Conservation (phyloP, 2,329 filamentous ascomycete genomes). For the Alternaria arborescens region DNA sequence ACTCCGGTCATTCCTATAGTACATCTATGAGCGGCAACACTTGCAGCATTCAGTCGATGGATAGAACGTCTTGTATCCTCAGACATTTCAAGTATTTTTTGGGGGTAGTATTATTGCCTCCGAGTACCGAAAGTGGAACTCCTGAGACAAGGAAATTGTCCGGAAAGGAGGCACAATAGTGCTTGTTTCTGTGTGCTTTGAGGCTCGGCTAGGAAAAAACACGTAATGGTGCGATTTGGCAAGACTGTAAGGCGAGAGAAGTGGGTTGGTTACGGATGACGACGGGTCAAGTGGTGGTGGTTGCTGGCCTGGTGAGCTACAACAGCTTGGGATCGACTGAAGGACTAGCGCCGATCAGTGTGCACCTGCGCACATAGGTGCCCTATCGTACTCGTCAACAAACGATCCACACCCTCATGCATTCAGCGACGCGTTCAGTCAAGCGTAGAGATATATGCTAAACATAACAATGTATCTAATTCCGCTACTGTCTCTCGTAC, state of each 20-base stretch:
- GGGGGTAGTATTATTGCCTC: not conserved
- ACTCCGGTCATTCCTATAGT: not conserved
- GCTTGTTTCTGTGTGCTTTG: not conserved
- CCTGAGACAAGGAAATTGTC: not conserved
- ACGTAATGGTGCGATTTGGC: conserved; percentile 10
- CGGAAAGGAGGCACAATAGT: not conserved
- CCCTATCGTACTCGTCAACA: conserved; percentile 8
- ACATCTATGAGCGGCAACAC: not conserved
- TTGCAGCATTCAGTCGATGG: not conserved
- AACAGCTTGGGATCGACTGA: conserved; percentile 5
- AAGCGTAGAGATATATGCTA: conserved; percentile 10
- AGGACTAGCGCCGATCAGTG: conserved; percentile 15
- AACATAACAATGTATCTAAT: conserved; percentile 9
- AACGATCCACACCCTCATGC: conserved; percentile 8
- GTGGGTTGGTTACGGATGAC: conserved; percentile 5
- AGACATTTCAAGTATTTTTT: not conserved
- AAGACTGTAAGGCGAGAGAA: conserved; percentile 9
- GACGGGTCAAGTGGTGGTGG: conserved; percentile 6
- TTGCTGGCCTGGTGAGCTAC: conserved; percentile 12
- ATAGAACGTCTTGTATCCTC: not conserved
- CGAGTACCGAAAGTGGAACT: conserved; percentile 4
- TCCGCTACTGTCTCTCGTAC: conserved; percentile 18
- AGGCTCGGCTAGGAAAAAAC: not conserved
- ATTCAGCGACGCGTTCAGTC: conserved; percentile 11
- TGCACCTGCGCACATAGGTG: conserved; percentile 7